Evolutionary conservation across 192 early-diverging fungal genomes (phyloP).

Genomic region (Obelidium mucronatum): DNA sequence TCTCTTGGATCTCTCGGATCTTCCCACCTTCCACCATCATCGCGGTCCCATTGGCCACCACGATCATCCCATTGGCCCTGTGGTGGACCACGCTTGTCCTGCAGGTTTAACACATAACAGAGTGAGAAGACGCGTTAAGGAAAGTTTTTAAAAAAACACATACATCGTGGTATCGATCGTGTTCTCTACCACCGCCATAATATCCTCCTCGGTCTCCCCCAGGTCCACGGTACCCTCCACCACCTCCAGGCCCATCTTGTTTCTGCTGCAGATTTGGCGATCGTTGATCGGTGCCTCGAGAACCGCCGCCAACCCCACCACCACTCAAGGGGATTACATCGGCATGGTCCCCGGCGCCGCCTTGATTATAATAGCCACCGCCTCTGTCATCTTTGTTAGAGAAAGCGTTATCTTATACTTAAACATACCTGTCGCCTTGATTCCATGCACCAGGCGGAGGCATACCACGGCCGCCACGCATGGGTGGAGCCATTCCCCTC

Average conservation of each 20-base stretch:
- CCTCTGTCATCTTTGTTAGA: too few species aligned
- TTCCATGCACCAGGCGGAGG: background rate
- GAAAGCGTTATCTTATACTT: too few species aligned
- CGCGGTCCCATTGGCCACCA: background rate
- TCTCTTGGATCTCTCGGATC: background rate
- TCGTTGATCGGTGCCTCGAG: too few species aligned
- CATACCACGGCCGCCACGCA: slow-evolving; percentile 6
- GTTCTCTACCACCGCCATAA: slow-evolving; percentile 6
- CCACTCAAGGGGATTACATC: slow-evolving; percentile 6
- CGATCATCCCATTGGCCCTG: slow-evolving; percentile 1
- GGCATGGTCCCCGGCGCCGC: background rate
- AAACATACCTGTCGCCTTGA: slow-evolving; percentile 10
- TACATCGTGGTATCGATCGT: background rate
- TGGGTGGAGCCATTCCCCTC: slow-evolving; percentile 15
- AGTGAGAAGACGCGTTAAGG: background rate
- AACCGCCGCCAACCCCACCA: background rate
- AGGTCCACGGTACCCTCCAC: slow-evolving; percentile 7
- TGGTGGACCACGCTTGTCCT: slow-evolving; percentile 13
- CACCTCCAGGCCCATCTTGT: slow-evolving; percentile 16
- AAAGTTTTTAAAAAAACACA: background rate
- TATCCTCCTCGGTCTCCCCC: slow-evolving; percentile 8
- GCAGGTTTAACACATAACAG: background rate
- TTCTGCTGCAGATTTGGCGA: background rate
- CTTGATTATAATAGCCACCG: too few species aligned
- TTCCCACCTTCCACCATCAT: slow-evolving; percentile 12